Conservation (phyloP, 2,329 filamentous ascomycete species). For the Nemania serpens region DNA sequence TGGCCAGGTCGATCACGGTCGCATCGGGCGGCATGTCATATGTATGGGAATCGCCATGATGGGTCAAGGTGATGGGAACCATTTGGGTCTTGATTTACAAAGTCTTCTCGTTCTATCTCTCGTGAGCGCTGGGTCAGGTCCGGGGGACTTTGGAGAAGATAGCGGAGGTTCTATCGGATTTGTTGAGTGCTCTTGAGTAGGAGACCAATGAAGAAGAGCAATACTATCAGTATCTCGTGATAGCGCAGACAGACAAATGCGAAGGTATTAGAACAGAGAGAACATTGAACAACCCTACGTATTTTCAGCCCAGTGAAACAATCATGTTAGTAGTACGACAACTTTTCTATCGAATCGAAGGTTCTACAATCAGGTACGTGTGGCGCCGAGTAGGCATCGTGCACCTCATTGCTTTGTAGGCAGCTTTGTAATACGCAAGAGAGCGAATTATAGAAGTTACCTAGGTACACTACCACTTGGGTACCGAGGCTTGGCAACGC, state of each 20-base stretch:
- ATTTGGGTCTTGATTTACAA: conserved; percentile 20
- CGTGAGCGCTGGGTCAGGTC: background rate
- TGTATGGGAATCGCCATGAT: conserved; percentile 52
- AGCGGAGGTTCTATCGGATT: background rate
- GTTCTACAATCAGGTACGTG: conserved; percentile 36
- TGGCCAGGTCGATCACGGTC: conserved; percentile 63
- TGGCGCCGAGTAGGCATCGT: too few relatives aligned
- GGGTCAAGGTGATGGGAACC: conserved; percentile 51
- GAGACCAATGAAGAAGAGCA: background rate
- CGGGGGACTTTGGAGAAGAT: background rate
- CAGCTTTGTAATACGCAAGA: conserved; percentile 50
- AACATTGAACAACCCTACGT: background rate
- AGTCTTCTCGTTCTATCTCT: conserved; percentile 30
- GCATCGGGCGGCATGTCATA: conserved; percentile 51
- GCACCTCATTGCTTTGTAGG: conserved; percentile 16
- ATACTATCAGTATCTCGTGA: background rate
- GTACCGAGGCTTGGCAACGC: too few relatives aligned
- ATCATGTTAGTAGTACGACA: too few relatives aligned
- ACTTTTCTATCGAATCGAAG: conserved; percentile 17
- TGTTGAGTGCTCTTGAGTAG: background rate
- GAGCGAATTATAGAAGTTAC: background rate
- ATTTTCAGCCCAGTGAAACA: too few relatives aligned
- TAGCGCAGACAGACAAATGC: background rate
- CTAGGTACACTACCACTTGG: too few relatives aligned
- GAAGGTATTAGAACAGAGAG: background rate